These are phyloP conservation scores for Cladobotryum mycophilum DNA, from an alignment of 2,329 filamentous ascomycete species.

Conservation along the genomic window DNA sequence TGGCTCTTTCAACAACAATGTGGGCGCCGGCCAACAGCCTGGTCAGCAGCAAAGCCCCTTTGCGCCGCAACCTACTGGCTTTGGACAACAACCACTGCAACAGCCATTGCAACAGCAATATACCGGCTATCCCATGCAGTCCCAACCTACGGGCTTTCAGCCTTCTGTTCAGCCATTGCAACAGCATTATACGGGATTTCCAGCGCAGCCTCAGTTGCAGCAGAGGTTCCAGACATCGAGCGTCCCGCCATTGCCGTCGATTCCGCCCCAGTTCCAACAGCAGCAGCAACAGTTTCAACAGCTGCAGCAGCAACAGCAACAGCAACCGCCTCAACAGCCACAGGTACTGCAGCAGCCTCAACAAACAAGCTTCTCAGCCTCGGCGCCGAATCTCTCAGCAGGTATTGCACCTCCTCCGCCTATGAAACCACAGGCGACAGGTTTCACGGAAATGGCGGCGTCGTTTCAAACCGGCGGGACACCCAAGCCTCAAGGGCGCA, in stretches of 20 bases:
- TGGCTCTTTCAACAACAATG: slow-evolving; percentile 36
- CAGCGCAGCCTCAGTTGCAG: slow-evolving; percentile 44
- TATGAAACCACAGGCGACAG: slow-evolving; percentile 60
- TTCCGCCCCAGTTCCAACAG: slow-evolving; percentile 49
- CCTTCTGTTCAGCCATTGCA: slow-evolving; percentile 55
- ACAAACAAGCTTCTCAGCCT: slow-evolving; percentile 39
- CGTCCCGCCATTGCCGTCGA: slow-evolving; percentile 53
- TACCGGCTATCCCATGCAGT: slow-evolving; percentile 53
- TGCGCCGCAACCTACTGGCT: slow-evolving; percentile 55
- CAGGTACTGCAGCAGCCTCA: slow-evolving; percentile 36
- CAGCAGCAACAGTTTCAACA: slow-evolving; percentile 25
- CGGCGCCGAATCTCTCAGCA: slow-evolving; percentile 45
- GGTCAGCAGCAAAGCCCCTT: slow-evolving; percentile 46
- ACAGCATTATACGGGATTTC: slow-evolving; percentile 63
- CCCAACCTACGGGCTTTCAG: slow-evolving; percentile 41
- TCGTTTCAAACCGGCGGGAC: slow-evolving; percentile 53
- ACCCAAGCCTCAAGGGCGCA: slow-evolving; percentile 38
- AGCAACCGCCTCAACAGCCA: slow-evolving; percentile 19
- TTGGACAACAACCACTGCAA: slow-evolving; percentile 37
- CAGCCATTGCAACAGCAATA: slow-evolving; percentile 51
- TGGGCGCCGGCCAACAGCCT: slow-evolving; percentile 35
- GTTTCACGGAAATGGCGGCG: slow-evolving; percentile 60
- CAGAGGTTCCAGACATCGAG: slow-evolving; percentile 53
- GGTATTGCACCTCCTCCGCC: slow-evolving; percentile 50
- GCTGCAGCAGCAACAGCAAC: slow-evolving; percentile 45